These are phyloP conservation scores for Cyberlindnera mississippiensis DNA, from an alignment of 805 yeast species.

Conservation along the genomic window DNA sequence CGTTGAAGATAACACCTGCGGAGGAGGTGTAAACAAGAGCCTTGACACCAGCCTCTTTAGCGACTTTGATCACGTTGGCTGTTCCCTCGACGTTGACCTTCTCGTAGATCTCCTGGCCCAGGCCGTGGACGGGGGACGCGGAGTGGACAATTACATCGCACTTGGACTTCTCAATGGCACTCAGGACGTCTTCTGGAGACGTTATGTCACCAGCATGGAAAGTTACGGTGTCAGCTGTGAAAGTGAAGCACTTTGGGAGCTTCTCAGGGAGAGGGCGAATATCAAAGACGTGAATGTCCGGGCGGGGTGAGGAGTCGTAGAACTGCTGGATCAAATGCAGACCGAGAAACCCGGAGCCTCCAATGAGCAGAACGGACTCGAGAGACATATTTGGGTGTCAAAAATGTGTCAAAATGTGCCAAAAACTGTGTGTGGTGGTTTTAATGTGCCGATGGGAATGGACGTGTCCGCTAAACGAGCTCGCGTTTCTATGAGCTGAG, in stretches of 20 bases:
- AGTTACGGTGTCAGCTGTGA: slow-evolving; percentile 51
- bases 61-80: slow-evolving; percentile 60
- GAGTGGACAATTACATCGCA: slow-evolving; percentile 88
- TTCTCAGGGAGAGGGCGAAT: slow-evolving; percentile 80
- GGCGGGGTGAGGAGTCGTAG: slow-evolving; percentile 56
- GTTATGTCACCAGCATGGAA: slow-evolving; percentile 86
- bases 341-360: slow-evolving; percentile 95
- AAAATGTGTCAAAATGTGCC: too few relatives aligned
- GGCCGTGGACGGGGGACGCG: slow-evolving; percentile 95
- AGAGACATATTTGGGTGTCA: too few relatives aligned
- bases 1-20: slow-evolving; percentile 96
- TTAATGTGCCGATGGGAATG: too few relatives aligned
- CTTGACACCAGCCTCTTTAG: slow-evolving; percentile 44
- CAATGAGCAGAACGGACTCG: slow-evolving; percentile 68
- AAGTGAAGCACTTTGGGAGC: slow-evolving; percentile 69
- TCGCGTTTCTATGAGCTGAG: too few relatives aligned
- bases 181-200: slow-evolving; percentile 57
- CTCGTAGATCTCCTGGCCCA: slow-evolving; percentile 74
- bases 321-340: slow-evolving; percentile 87
- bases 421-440: too few relatives aligned
- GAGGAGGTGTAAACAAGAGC: slow-evolving; percentile 93
- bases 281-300: slow-evolving; percentile 83
- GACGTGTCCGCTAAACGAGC: too few relatives aligned
- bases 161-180: slow-evolving; percentile 53
- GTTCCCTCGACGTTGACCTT: slow-evolving; percentile 94